Base-by-base conservation (phyloP, 768 basidiomycete genomes). In the Hebeloma cylindrosporum region DNA sequence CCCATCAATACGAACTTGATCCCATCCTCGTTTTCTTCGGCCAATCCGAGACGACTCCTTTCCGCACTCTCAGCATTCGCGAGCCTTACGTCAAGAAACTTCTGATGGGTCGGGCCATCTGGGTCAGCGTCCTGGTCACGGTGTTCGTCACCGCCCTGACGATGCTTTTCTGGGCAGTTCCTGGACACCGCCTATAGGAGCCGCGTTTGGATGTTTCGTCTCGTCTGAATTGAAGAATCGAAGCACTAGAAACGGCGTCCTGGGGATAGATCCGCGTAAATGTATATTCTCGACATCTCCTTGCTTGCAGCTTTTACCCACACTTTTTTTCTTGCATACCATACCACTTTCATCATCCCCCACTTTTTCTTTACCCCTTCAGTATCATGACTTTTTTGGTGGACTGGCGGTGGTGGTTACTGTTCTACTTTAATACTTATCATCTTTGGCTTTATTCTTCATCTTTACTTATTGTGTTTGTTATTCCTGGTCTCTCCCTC, bases 1-100 rank as follows among this genome's bases (percentile, higher is more conserved):
- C 94, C 11, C 91, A 96, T 60, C 93, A 94, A 65, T 98, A 98
- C 68, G 93, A 96, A 65, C 84, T 98, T 40, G 95, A 97, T 62
- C 96, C 96, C 8, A 73, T 98, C 58, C 84, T 98, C 53, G 88
- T 97, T 52, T 90, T 98, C 70, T 69, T 97, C 58, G 84, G 84
- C 48, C 89, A 90, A 64, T 94, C 93, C 32, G 96, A 98, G 65
- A 96, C 94, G 29, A 96, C 93, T 8, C 94, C 95, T 2, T 98
- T 98, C 82, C 84, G 89, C 45, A 92, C 91, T 4, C 85, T 98
- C 41, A 78, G 76, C 31, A 93, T 99, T 44, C 83, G 86, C 41
- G 95, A 99, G 65, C 88, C 88, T 20, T 98, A 97, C 62, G 94
- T 99, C 55, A 83, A 80, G 68, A 94, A 91, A 64, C 75, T 99